A percentile compares a stretch with the other conserved stretches of the same genome.
Conservation (phyloP, 192 early-diverging fungal species). For the Backusella tuberculispora region DNA sequence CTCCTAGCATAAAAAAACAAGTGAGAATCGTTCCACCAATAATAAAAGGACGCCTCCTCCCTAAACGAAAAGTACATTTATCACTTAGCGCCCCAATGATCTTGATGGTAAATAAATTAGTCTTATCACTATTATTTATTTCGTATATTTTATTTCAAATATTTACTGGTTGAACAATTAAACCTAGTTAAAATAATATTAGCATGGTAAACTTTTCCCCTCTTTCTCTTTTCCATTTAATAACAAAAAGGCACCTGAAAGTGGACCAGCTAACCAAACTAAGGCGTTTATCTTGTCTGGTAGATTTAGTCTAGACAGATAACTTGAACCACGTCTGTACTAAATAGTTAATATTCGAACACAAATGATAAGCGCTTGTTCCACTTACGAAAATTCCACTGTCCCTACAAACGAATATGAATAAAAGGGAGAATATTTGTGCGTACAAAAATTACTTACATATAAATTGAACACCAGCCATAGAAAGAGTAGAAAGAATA, state of each 20-base stretch:
- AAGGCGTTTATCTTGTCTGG: not conserved
- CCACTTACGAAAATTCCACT: not conserved
- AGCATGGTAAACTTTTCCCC: not conserved
- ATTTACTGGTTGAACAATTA: conserved; percentile 3
- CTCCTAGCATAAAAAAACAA: conserved; percentile 11
- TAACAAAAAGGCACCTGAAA: not conserved
- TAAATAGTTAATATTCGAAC: not conserved
- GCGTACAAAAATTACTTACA: not conserved
- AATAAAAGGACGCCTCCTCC: conserved; percentile 16
- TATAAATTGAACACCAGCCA: conserved; percentile 10
- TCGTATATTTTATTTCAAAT: not conserved
- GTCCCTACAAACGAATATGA: not conserved
- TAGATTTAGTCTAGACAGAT: conserved; percentile 1
- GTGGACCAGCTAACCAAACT: not conserved
- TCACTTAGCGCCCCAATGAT: conserved; percentile 15
- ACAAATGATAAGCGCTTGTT: not conserved
- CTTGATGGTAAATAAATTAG: not conserved
- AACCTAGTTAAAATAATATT: not conserved
- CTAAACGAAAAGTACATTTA: conserved; percentile 10
- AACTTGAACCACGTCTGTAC: not conserved
- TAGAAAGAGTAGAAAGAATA: not conserved
- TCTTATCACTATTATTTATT: not conserved
- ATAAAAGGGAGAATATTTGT: not conserved
- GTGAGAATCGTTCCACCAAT: conserved; percentile 1
- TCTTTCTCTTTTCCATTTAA: no score